Base-by-base conservation (phyloP, 371 early-diverging fungal species). In the Blastocladiella emersonii region DNA sequence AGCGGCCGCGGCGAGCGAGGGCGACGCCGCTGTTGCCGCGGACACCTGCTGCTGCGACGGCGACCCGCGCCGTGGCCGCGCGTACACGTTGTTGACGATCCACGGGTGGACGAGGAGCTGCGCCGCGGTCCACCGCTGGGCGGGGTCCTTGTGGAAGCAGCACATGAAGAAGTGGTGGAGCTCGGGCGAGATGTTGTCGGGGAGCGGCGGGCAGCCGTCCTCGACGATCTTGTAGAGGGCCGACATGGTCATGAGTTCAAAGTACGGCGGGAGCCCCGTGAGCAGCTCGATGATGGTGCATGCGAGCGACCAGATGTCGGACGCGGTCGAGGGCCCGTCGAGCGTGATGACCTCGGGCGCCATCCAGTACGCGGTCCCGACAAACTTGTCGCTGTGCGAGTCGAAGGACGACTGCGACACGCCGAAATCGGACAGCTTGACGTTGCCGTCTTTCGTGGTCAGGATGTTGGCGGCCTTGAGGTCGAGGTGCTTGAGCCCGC, bases 241-340 rank as follows among this genome's bases (percentile, higher is more conserved):
- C 6, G 91, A 81, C 92, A 92, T 90, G 34, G 87, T 78, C 39
- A 87, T 75, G 63, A 92, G 63, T 27, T 86, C 86, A 1, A 80
- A 72, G 72, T 92, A 93, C 6, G 92, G 93, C 21, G 94, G 93
- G 64, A 87, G 83, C 12, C 92, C 92, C 0, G 89, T 89, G 10
- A 90, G 71, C 65, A 93, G 74, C 69, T 93, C 94, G 43, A 92
- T 80, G 13, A 92, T 70, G 0, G 91, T 91, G 66, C 93, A 92
- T 34, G 91, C 94, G 23, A 93, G 71, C 51, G 92, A 75, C 92
- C 93, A 93, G 6, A 94, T 92, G 68, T 93, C 95, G 0, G 91
- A 88, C 32, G 85, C 84, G 6, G 85, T 83, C 1, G 85, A 82
- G 1, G 90, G 82, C 4, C 92, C 91, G 61, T 86, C 80, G 32